Conservation (phyloP, 177 flowering plant species). For the Telopea speciosissima region DNA sequence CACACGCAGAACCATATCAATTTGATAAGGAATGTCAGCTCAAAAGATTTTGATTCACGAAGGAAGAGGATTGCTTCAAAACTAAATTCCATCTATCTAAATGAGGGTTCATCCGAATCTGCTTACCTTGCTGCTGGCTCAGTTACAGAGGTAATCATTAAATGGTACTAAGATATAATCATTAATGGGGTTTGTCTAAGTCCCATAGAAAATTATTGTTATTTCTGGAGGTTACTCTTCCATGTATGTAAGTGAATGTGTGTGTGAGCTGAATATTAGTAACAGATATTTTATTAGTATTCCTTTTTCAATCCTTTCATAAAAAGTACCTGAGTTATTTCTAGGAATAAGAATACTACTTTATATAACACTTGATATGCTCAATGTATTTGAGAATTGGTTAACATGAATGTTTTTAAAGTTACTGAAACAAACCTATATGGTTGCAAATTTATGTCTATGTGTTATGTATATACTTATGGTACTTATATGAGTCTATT, state of each 20-base stretch:
- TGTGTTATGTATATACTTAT: too few species aligned
- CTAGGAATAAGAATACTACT: too few species aligned
- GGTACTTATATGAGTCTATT: background rate
- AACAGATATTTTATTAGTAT: too few species aligned
- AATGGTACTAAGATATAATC: background rate
- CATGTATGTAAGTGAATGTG: background rate
- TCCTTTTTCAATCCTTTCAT: background rate
- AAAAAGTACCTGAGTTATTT: too few species aligned
- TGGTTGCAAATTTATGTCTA: too few species aligned
- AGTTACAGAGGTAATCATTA: conserved; percentile 57
- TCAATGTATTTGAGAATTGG: too few species aligned
- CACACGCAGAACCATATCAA: conserved; percentile 64
- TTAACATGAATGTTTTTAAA: too few species aligned
- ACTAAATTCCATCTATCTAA: conserved; percentile 83
- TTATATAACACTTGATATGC: too few species aligned
- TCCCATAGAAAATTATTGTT: background rate
- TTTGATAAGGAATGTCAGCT: conserved; percentile 60
- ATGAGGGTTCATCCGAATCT: conserved; percentile 79
- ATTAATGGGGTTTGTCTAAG: background rate
- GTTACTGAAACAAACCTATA: too few species aligned
- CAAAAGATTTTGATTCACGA: conserved; percentile 40
- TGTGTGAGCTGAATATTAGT: background rate
- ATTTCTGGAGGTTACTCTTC: background rate
- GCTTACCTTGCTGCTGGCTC: conserved; percentile 97
- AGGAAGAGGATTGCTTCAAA: conserved; percentile 52